Percentiles rank a stretch among this genome's conserved stretches.
Evolutionary conservation across 805 yeast genomes (phyloP).

Genomic region (Suhomyces tanzawaensis): DNA sequence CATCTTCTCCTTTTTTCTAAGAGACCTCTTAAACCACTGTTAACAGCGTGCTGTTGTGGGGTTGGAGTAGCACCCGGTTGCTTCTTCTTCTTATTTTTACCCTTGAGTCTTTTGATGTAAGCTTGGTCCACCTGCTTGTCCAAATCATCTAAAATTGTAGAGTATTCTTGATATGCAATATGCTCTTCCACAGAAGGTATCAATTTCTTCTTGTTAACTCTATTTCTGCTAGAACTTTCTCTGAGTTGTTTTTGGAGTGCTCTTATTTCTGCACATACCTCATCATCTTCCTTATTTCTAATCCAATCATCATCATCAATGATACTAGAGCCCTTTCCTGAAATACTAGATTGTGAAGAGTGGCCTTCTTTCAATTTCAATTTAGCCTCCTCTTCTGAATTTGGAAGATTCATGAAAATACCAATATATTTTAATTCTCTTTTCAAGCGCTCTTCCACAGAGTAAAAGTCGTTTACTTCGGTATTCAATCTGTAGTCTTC

Average conservation of each 20-base stretch:
- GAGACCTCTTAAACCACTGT: slow-evolving; percentile 72
- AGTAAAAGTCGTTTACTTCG: slow-evolving; percentile 62
- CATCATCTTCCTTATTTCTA: slow-evolving; percentile 85
- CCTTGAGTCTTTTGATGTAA: slow-evolving; percentile 76
- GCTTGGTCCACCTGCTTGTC: slow-evolving; percentile 97
- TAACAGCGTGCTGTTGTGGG: slow-evolving; percentile 66
- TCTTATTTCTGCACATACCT: slow-evolving; percentile 81
- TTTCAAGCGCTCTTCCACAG: slow-evolving; percentile 83
- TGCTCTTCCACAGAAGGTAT: slow-evolving; percentile 80
- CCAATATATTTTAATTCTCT: slow-evolving; percentile 90
- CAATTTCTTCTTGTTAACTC: slow-evolving; percentile 61
- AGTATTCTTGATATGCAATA: slow-evolving; percentile 92
- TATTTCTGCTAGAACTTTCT: slow-evolving; percentile 59
- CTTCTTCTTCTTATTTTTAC: slow-evolving; percentile 65
- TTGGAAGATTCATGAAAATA: slow-evolving; percentile 63
- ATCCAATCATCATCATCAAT: slow-evolving; percentile 71
- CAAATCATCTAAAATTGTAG: slow-evolving; percentile 84
- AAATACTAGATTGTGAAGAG: background rate
- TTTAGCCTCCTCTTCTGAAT: slow-evolving; percentile 33
- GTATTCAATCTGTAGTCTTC: slow-evolving; percentile 43
- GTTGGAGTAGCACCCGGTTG: slow-evolving; percentile 27
- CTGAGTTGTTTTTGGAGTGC: slow-evolving; percentile 65
- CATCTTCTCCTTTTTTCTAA: slow-evolving; percentile 85
- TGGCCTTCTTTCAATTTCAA: slow-evolving; percentile 14
- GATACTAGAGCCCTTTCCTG: slow-evolving; percentile 26